Percentiles rank a stretch among this genome's conserved stretches.
phyloP scores from a whole-genome alignment of 768 basidiomycete genomes.

The Podaxis rugospora region DNA sequence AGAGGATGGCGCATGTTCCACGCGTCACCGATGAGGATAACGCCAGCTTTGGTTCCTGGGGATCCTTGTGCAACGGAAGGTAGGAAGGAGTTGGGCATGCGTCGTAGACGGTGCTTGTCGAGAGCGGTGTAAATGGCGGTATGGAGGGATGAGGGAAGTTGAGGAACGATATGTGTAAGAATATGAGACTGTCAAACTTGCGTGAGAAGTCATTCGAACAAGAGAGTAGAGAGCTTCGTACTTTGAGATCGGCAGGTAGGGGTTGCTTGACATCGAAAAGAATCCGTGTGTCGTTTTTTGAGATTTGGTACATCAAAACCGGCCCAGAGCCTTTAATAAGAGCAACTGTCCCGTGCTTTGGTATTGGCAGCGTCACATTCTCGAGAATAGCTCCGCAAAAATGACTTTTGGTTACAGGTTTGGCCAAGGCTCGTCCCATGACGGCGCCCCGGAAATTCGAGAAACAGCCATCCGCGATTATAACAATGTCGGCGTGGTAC shows the following conservation, averaged over 20 bases:
- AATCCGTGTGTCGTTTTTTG: slow-evolving; percentile 84
- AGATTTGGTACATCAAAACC: slow-evolving; percentile 91
- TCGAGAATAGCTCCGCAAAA: slow-evolving; percentile 86
- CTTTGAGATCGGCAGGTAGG: slow-evolving; percentile 79
- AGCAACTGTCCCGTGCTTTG: slow-evolving; percentile 78
- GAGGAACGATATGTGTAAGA: slow-evolving; percentile 66
- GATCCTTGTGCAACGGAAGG: slow-evolving; percentile 70
- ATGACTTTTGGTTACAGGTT: slow-evolving; percentile 61
- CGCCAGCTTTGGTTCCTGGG: slow-evolving; percentile 54
- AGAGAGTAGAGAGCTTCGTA: slow-evolving; percentile 22
- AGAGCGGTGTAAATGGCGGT: slow-evolving; percentile 61
- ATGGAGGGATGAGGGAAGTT: slow-evolving; percentile 74
- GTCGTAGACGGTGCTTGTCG: slow-evolving; percentile 74
- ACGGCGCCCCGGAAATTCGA: slow-evolving; percentile 82
- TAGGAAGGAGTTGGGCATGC: slow-evolving; percentile 95
- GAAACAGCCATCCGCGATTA: slow-evolving; percentile 93
- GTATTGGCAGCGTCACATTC: slow-evolving; percentile 68
- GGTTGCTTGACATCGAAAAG: slow-evolving; percentile 87
- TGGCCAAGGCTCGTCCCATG: slow-evolving; percentile 46
- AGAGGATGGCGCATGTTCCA: slow-evolving; percentile 99
- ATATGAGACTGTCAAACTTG: slow-evolving; percentile 55
- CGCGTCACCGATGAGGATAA: slow-evolving; percentile 87
- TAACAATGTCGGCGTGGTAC: slow-evolving; percentile 68
- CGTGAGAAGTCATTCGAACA: slow-evolving; percentile 4
- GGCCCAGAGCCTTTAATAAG: slow-evolving; percentile 81